These are phyloP conservation scores for Mycena metata DNA, from an alignment of 768 basidiomycete genomes.

Conservation along the genomic window DNA sequence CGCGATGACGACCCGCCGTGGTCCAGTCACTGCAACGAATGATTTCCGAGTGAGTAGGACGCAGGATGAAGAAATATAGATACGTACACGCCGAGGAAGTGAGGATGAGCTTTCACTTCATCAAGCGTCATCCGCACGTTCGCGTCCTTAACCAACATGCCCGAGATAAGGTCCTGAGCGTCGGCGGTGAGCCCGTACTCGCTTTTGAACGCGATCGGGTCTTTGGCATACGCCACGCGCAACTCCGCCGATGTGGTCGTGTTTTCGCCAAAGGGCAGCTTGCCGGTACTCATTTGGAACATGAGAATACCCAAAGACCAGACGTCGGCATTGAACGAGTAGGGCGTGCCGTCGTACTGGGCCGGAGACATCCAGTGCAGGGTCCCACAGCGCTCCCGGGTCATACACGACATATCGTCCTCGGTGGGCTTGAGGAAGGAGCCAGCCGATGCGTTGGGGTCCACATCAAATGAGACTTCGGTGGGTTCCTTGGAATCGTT, in stretches of 20 bases:
- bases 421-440: neutral
- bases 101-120: constrained; percentile 22
- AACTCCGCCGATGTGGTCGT: neutral
- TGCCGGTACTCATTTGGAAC: constrained; percentile 73
- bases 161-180: neutral
- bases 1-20: constrained; percentile 1
- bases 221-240: neutral
- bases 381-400: constrained; percentile 39
- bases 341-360: constrained; percentile 33
- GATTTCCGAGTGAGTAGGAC: neutral
- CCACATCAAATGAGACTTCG: constrained; percentile 10
- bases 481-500: constrained; percentile 7
- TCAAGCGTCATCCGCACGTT: neutral
- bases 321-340: constrained; percentile 59
- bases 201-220: constrained; percentile 1
- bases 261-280: constrained; percentile 27
- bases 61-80: no score
- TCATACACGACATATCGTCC: neutral
- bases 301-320: constrained; percentile 84
- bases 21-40: neutral
- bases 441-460: constrained; percentile 15
- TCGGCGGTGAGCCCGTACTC: constrained; percentile 2
- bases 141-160: constrained; percentile 13
- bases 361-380: constrained; percentile 40
- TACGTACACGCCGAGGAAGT: constrained; percentile 16